Evolutionary conservation across 345 rosid genomes (phyloP).

Genomic region (Eutrema heterophyllum): DNA sequence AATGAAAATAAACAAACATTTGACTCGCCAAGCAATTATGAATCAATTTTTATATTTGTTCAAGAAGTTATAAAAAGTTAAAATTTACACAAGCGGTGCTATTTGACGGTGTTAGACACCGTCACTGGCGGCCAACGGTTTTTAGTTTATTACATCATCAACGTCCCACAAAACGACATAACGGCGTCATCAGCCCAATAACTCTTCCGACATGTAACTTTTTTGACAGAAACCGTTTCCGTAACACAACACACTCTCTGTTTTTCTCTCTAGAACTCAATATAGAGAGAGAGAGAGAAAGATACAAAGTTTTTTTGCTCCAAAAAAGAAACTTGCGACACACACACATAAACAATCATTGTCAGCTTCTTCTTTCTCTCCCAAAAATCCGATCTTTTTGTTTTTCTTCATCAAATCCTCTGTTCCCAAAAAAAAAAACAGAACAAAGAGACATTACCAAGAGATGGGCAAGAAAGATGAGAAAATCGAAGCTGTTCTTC

Average conservation of each 20-base stretch:
- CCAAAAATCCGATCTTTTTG: background rate
- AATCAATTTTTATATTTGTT: background rate
- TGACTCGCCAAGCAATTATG: background rate
- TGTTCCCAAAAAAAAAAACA: background rate
- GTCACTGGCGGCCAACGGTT: conserved; percentile 16
- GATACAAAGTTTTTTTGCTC: background rate
- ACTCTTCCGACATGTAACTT: conserved; percentile 23
- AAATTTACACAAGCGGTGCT: background rate
- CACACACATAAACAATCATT: conserved; percentile 1
- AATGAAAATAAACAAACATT: conserved; percentile 6
- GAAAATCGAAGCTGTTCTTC: conserved; percentile 68
- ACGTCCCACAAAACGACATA: conserved; percentile 28
- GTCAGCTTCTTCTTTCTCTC: conserved; percentile 6
- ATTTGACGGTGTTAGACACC: conserved; percentile 18
- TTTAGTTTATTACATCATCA: background rate
- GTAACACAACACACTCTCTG: conserved; percentile 5
- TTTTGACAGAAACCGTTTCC: conserved; percentile 16
- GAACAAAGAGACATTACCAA: background rate
- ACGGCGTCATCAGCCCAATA: conserved; percentile 22
- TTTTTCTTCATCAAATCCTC: background rate
- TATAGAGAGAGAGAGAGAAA: background rate
- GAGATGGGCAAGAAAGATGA: conserved; percentile 71
- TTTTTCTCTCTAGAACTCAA: background rate
- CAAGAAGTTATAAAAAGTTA: too few species aligned
- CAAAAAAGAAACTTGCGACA: conserved; percentile 14